Percentiles rank a stretch among this genome's conserved stretches.
Evolutionary conservation across 2,329 filamentous ascomycete species (phyloP).

Genomic region (Stemphylium vesicarium): DNA sequence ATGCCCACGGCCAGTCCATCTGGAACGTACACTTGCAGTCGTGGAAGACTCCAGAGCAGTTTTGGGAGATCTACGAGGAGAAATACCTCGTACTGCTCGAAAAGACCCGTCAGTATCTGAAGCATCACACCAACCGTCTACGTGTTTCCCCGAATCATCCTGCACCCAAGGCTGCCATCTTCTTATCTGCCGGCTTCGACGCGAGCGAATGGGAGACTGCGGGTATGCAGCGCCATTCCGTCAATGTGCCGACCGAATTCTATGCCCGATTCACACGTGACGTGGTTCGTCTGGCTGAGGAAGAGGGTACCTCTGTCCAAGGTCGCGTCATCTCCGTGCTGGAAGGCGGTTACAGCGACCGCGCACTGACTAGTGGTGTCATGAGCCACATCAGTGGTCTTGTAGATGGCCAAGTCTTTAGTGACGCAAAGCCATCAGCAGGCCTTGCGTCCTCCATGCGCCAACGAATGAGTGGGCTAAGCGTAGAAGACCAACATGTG

Average conservation of each 20-base stretch:
- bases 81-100: slow-evolving; percentile 79
- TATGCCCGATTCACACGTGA: slow-evolving; percentile 91
- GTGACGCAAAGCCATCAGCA: slow-evolving; percentile 41
- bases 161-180: slow-evolving; percentile 82
- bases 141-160: slow-evolving; percentile 63
- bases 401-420: slow-evolving; percentile 59
- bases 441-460: slow-evolving; percentile 67
- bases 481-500: slow-evolving; percentile 31
- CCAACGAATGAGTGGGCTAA: slow-evolving; percentile 55
- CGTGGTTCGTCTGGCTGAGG: slow-evolving; percentile 79
- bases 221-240: slow-evolving; percentile 94
- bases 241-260: slow-evolving; percentile 96
- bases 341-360: slow-evolving; percentile 94
- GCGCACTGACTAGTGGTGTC: slow-evolving; percentile 85
- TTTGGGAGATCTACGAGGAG: slow-evolving; percentile 85
- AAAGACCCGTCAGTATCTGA: slow-evolving; percentile 81
- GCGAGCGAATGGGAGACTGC: slow-evolving; percentile 92
- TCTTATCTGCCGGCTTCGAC: slow-evolving; percentile 95
- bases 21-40: slow-evolving; percentile 95
- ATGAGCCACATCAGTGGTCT: slow-evolving; percentile 89
- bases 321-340: slow-evolving; percentile 91
- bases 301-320: slow-evolving; percentile 77
- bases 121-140: slow-evolving; percentile 71
- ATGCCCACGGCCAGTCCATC: slow-evolving; percentile 89
- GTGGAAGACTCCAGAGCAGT: slow-evolving; percentile 83